These are phyloP conservation scores for Botrytis hyacinthi DNA, from an alignment of 2,329 filamentous ascomycete species.

Conservation along the genomic window DNA sequence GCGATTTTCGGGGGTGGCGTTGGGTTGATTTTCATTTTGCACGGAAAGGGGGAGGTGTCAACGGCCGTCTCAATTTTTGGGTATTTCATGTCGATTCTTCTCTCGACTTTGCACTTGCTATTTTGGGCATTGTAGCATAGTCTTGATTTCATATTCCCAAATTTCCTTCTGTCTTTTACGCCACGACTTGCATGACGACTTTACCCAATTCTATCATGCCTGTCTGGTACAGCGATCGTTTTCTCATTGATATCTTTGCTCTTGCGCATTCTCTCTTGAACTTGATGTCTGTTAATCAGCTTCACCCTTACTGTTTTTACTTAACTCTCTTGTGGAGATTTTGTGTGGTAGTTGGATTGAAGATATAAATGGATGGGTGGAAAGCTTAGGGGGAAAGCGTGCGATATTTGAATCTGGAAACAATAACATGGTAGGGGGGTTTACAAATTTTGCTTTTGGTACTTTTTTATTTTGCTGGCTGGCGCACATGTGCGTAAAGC, in stretches of 20 bases:
- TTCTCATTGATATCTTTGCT: slow-evolving; percentile 28
- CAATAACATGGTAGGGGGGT: slow-evolving; percentile 21
- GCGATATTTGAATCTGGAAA: slow-evolving; percentile 22
- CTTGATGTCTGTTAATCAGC: slow-evolving; percentile 21
- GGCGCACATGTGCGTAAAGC: slow-evolving; percentile 25
- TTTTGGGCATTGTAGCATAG: slow-evolving; percentile 13
- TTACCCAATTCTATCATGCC: slow-evolving; percentile 49
- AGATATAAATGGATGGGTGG: slow-evolving; percentile 29
- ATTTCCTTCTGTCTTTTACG: slow-evolving; percentile 36
- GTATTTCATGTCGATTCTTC: slow-evolving; percentile 42
- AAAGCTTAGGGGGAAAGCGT: slow-evolving; percentile 18
- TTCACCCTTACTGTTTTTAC: slow-evolving; percentile 27
- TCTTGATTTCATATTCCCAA: slow-evolving; percentile 31
- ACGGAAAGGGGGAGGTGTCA: slow-evolving; percentile 39
- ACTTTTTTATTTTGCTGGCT: slow-evolving; percentile 30
- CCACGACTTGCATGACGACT: slow-evolving; percentile 58
- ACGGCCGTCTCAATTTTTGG: slow-evolving; percentile 33
- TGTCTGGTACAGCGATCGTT: slow-evolving; percentile 60
- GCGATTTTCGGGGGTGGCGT: slow-evolving; percentile 35
- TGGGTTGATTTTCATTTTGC: slow-evolving; percentile 33
- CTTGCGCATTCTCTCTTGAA: slow-evolving; percentile 24
- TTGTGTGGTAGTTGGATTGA: slow-evolving; percentile 22
- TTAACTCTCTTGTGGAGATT: slow-evolving; percentile 33
- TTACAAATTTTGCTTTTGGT: slow-evolving; percentile 25
- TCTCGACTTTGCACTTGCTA: slow-evolving; percentile 38